Evolutionary conservation across 208 protist genomes (phyloP).

Genomic region (Wallacemonas sp.): DNA sequence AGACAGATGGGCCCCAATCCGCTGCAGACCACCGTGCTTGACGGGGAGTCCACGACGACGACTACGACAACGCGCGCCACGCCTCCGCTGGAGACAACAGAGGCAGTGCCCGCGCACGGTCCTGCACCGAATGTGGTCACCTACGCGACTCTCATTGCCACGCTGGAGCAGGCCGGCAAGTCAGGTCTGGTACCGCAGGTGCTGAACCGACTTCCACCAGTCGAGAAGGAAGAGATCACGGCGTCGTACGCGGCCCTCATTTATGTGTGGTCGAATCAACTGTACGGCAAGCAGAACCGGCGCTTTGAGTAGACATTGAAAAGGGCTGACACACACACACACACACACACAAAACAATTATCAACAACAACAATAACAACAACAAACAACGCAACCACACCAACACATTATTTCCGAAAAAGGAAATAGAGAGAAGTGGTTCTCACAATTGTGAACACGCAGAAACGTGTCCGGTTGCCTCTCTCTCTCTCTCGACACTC

Average conservation of each 20-base stretch:
- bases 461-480: no score
- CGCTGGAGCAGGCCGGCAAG: slow-evolving; percentile 80
- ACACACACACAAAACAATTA: background rate
- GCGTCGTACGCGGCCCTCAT: slow-evolving; percentile 87
- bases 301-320: slow-evolving; percentile 31
- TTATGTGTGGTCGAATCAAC: slow-evolving; percentile 83
- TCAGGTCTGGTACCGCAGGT: slow-evolving; percentile 51
- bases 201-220: slow-evolving; percentile 58
- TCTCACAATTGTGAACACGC: no score
- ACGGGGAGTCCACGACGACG: background rate
- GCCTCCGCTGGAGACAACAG: no score
- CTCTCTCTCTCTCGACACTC: no score
- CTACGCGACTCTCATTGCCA: slow-evolving; percentile 85
- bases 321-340: background rate
- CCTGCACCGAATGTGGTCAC: slow-evolving; percentile 74
- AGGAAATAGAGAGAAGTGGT: background rate
- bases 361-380: slow-evolving; percentile 6
- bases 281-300: slow-evolving; percentile 30
- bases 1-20: slow-evolving; percentile 80
- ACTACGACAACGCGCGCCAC: background rate
- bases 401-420: background rate
- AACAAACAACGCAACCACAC: no score
- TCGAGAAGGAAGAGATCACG: slow-evolving; percentile 83
- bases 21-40: slow-evolving; percentile 26
- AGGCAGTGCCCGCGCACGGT: slow-evolving; percentile 21